A percentile compares a stretch with the other conserved stretches of the same genome.
phyloP scores from a whole-genome alignment of 441 rosid genomes.

The Raphanus hybrid region DNA sequence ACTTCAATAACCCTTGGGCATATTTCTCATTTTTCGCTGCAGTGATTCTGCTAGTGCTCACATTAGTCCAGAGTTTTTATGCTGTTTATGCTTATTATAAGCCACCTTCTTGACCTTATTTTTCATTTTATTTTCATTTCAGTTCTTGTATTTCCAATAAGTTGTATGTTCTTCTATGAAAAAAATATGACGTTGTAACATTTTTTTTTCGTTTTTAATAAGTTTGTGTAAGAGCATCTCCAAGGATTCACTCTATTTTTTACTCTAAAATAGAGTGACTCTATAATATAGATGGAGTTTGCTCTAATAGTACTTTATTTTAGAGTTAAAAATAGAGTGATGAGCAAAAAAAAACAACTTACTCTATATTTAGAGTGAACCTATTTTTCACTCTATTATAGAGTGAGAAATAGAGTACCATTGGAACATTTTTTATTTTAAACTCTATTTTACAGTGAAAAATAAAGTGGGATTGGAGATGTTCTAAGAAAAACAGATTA shows the following conservation, averaged over 20 bases:
- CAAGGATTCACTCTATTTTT: too few relatives aligned
- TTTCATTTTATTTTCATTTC: background rate
- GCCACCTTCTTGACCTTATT: slow-evolving; percentile 50
- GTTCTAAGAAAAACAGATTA: background rate
- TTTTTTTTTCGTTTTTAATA: background rate
- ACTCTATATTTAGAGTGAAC: too few relatives aligned
- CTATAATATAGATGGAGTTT: too few relatives aligned
- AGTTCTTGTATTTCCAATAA: background rate
- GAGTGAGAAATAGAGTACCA: too few relatives aligned
- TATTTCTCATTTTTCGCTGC: slow-evolving; percentile 76
- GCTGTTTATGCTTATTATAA: slow-evolving; percentile 67
- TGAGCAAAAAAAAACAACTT: too few relatives aligned
- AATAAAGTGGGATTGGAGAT: too few relatives aligned
- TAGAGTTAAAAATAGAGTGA: too few relatives aligned
- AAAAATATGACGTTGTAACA: background rate
- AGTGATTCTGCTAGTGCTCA: slow-evolving; percentile 60
- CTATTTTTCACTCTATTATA: too few relatives aligned
- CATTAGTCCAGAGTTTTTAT: slow-evolving; percentile 67
- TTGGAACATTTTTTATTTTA: too few relatives aligned
- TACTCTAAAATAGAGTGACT: too few relatives aligned
- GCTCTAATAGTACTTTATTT: too few relatives aligned
- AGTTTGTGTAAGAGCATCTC: background rate
- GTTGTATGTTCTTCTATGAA: background rate
- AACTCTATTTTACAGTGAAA: too few relatives aligned
- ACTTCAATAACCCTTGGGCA: slow-evolving; percentile 86